These are phyloP conservation scores for Colletotrichum noveboracense DNA, from an alignment of 2,329 filamentous ascomycete genomes.

Conservation along the genomic window DNA sequence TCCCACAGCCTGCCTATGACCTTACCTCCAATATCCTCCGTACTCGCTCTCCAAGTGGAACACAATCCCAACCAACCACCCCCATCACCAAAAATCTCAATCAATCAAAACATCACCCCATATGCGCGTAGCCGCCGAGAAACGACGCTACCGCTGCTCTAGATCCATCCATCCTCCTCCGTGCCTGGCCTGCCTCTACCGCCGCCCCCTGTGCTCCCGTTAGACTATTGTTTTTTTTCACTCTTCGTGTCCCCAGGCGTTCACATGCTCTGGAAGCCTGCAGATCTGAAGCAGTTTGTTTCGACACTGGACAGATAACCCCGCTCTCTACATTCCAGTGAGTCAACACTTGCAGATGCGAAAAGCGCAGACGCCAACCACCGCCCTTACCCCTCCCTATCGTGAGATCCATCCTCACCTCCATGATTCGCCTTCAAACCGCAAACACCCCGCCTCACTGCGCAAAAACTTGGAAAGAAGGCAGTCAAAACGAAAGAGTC, in stretches of 20 bases:
- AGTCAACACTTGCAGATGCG: not conserved
- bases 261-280: not conserved
- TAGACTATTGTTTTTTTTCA: not conserved
- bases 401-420: not conserved
- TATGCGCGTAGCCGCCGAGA: conserved; percentile 7
- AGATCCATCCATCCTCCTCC: not conserved
- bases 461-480: not conserved
- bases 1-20: too few relatives aligned
- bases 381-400: not conserved
- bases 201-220: not conserved
- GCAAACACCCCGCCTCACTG: not conserved
- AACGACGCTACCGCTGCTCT: not conserved
- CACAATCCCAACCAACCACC: not conserved
- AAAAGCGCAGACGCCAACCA: not conserved
- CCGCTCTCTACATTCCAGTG: not conserved
- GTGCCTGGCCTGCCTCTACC: not conserved
- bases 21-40: not conserved
- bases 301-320: not conserved
- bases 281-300: not conserved
- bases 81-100: not conserved
- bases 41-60: not conserved
- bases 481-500: not conserved
- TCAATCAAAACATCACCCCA: not conserved
- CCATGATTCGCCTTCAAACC: not conserved
- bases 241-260: not conserved